These are phyloP conservation scores for Flaveria sonorensis DNA, from an alignment of 129 eudicot species.

Conservation along the genomic window DNA sequence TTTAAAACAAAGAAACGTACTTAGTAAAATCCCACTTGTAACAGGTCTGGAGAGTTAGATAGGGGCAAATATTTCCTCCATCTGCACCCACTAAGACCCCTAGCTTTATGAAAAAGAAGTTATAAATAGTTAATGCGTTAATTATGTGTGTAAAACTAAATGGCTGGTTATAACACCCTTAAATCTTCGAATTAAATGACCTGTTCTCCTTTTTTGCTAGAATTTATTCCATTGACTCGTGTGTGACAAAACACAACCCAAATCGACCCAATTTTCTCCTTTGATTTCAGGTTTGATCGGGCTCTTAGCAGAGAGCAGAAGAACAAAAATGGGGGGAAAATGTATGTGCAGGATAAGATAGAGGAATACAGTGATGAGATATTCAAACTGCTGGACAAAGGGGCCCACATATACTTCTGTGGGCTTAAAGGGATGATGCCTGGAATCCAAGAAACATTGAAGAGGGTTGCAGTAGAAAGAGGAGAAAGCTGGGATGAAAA, in stretches of 20 bases:
- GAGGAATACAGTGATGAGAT: conserved; percentile 95
- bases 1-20: too few relatives aligned
- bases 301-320: conserved; percentile 94
- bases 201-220: background rate
- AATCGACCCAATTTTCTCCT: background rate
- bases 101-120: too few relatives aligned
- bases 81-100: too few relatives aligned
- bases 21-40: too few relatives aligned
- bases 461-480: conserved; percentile 83
- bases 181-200: background rate
- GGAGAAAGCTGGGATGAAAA: conserved; percentile 96
- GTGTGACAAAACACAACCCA: background rate
- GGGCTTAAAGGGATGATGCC: conserved; percentile 99
- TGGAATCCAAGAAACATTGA: conserved; percentile 88
- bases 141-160: too few relatives aligned
- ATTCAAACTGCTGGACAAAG: conserved; percentile 76
- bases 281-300: conserved; percentile 66
- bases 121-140: too few relatives aligned
- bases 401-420: conserved; percentile 95
- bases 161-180: too few relatives aligned
- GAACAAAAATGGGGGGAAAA: conserved; percentile 89
- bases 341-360: conserved; percentile 97
- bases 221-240: too few relatives aligned
- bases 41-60: too few relatives aligned
- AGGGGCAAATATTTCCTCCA: too few relatives aligned